Evolutionary conservation across 2,329 filamentous ascomycete genomes (phyloP).

Genomic region (Pseudophaeomoniella oleicola): DNA sequence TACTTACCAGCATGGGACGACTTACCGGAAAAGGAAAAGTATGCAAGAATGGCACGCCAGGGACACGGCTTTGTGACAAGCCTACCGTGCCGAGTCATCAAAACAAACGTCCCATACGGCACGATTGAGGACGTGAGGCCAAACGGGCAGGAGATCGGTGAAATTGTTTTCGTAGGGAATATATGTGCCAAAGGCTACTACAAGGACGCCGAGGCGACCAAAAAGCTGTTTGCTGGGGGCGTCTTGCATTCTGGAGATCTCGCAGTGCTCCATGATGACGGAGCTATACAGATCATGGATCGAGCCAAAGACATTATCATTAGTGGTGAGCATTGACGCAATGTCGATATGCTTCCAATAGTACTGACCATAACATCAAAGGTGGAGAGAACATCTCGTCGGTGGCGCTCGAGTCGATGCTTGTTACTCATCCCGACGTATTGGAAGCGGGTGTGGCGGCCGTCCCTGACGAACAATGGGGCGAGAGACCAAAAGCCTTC

Average conservation of each 20-base stretch:
- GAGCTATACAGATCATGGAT: slow-evolving; percentile 81
- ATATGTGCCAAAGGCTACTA: slow-evolving; percentile 88
- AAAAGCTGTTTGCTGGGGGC: slow-evolving; percentile 74
- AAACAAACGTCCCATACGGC: slow-evolving; percentile 56
- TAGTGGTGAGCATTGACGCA: slow-evolving; percentile 46
- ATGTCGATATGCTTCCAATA: slow-evolving; percentile 1
- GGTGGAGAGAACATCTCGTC: slow-evolving; percentile 96
- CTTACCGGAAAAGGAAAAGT: slow-evolving; percentile 61
- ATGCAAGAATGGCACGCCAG: slow-evolving; percentile 80
- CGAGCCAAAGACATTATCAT: slow-evolving; percentile 98
- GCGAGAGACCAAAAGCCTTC: slow-evolving; percentile 89
- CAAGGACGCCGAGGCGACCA: slow-evolving; percentile 74
- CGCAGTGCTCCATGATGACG: slow-evolving; percentile 85
- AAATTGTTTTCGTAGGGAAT: slow-evolving; percentile 80
- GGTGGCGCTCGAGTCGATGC: slow-evolving; percentile 78
- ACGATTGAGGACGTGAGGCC: slow-evolving; percentile 51
- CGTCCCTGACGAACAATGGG: slow-evolving; percentile 80
- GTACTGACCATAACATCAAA: slow-evolving; percentile 19
- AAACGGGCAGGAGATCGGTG: slow-evolving; percentile 63
- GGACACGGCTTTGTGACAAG: slow-evolving; percentile 82
- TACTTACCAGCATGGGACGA: slow-evolving; percentile 71
- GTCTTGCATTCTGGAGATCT: slow-evolving; percentile 81
- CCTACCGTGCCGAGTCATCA: slow-evolving; percentile 68
- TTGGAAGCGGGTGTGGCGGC: slow-evolving; percentile 86
- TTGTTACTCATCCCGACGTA: slow-evolving; percentile 75